Evolutionary conservation across 768 basidiomycete species (phyloP).

Genomic region (Trichaptum fuscoviolaceum): DNA sequence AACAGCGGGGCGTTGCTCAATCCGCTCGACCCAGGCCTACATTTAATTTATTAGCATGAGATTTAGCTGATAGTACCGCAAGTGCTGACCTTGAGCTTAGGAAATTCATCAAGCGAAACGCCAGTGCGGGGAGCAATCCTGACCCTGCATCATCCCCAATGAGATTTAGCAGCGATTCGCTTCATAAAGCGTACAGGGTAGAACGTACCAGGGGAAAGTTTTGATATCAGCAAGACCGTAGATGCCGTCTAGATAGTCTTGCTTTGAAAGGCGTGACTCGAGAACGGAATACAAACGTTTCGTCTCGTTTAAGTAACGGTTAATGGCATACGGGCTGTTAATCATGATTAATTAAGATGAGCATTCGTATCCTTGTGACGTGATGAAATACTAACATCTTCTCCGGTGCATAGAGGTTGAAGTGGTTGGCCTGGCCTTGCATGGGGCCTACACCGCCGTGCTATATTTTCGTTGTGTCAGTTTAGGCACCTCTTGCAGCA

Average conservation of each 20-base stretch:
- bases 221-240: slow-evolving; percentile 73
- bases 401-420: slow-evolving; percentile 57
- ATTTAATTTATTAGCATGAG: background rate
- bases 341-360: background rate
- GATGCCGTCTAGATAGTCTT: slow-evolving; percentile 75
- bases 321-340: slow-evolving; percentile 20
- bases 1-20: slow-evolving; percentile 28
- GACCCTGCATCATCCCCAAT: slow-evolving; percentile 42
- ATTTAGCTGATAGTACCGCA: background rate
- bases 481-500: background rate
- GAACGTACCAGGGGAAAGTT: slow-evolving; percentile 50
- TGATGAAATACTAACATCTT: slow-evolving; percentile 43
- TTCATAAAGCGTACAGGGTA: background rate
- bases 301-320: slow-evolving; percentile 78
- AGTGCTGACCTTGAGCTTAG: slow-evolving; percentile 46
- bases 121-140: slow-evolving; percentile 40
- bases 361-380: background rate
- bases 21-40: slow-evolving; percentile 38
- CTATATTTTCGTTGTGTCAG: slow-evolving; percentile 27
- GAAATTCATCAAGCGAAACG: slow-evolving; percentile 57
- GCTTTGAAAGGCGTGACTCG: slow-evolving; percentile 62
- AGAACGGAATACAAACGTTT: slow-evolving; percentile 80
- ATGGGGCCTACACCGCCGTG: slow-evolving; percentile 85
- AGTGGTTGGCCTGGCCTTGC: slow-evolving; percentile 83
- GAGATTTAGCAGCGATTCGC: slow-evolving; percentile 3